phyloP scores from a whole-genome alignment of 2,329 filamentous ascomycete genomes.

The Colletotrichum simmondsii region DNA sequence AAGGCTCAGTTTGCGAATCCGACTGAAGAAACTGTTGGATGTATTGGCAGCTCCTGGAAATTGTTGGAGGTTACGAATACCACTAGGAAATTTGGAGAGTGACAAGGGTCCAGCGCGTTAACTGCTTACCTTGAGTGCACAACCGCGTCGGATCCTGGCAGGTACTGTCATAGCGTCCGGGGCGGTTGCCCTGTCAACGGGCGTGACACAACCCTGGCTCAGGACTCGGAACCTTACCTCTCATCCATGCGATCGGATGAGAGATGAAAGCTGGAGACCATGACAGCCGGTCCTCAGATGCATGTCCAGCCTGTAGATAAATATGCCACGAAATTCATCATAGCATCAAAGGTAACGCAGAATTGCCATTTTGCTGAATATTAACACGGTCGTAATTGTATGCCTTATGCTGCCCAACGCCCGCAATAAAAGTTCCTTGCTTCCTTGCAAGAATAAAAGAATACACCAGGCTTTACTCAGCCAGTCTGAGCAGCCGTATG shows the following conservation, averaged over 20 bases:
- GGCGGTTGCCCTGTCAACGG: neutral
- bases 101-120: constrained; percentile 6
- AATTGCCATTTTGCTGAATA: constrained; percentile 18
- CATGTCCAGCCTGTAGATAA: neutral
- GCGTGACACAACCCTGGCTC: neutral
- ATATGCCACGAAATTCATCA: neutral
- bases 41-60: neutral
- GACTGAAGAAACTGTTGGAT: neutral
- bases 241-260: neutral
- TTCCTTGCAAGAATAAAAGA: constrained; percentile 11
- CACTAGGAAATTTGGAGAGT: neutral
- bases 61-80: neutral
- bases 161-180: neutral
- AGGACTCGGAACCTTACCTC: neutral
- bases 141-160: neutral
- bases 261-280: neutral
- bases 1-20: neutral
- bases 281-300: too few relatives aligned
- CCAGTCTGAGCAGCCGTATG: constrained; percentile 9
- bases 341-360: neutral
- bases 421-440: constrained; percentile 8
- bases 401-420: constrained; percentile 31
- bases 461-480: constrained; percentile 10
- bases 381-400: constrained; percentile 20
- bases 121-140: neutral